phyloP scores from a whole-genome alignment of 2,329 filamentous ascomycete species.

The Boeremia exigua region DNA sequence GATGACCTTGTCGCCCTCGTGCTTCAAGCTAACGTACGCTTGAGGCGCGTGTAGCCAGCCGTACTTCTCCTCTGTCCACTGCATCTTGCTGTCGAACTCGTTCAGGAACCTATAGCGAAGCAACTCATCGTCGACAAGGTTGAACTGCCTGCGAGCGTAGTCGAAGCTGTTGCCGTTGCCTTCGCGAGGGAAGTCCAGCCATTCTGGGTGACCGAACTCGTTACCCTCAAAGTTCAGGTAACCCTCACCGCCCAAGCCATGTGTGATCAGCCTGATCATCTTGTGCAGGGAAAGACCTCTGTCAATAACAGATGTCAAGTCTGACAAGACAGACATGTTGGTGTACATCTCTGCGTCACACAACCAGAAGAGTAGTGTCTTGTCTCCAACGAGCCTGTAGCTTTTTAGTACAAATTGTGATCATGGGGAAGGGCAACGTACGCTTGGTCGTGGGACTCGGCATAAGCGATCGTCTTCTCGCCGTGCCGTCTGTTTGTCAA shows the following conservation, averaged over 20 bases:
- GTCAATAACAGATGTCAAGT: conserved; percentile 87
- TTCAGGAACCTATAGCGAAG: conserved; percentile 92
- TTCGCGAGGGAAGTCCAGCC: conserved; percentile 95
- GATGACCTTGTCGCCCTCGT: conserved; percentile 91
- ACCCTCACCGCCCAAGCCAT: conserved; percentile 89
- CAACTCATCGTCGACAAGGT: conserved; percentile 83
- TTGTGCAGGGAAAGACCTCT: conserved; percentile 94
- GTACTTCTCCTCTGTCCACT: conserved; percentile 83
- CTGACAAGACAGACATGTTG: conserved; percentile 87
- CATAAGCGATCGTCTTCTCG: conserved; percentile 98
- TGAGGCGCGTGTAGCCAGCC: conserved; percentile 88
- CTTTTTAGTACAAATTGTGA: not conserved
- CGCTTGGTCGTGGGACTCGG: conserved; percentile 97
- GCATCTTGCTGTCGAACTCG: conserved; percentile 92
- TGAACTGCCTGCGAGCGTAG: conserved; percentile 92
- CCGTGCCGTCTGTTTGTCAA: conserved; percentile 91
- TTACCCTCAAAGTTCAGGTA: conserved; percentile 99
- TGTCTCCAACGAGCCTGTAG: conserved; percentile 87
- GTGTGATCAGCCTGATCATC: conserved; percentile 93
- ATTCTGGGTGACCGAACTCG: conserved; percentile 98
- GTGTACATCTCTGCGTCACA: conserved; percentile 98
- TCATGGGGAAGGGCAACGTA: conserved; percentile 57
- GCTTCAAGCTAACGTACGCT: conserved; percentile 91
- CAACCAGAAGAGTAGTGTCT: conserved; percentile 96
- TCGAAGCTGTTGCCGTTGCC: conserved; percentile 94